A percentile compares a stretch with the other conserved stretches of the same genome.
These are phyloP conservation scores for Hypoxylon rickii DNA, from an alignment of 495 filamentous ascomycete species.

Conservation along the genomic window DNA sequence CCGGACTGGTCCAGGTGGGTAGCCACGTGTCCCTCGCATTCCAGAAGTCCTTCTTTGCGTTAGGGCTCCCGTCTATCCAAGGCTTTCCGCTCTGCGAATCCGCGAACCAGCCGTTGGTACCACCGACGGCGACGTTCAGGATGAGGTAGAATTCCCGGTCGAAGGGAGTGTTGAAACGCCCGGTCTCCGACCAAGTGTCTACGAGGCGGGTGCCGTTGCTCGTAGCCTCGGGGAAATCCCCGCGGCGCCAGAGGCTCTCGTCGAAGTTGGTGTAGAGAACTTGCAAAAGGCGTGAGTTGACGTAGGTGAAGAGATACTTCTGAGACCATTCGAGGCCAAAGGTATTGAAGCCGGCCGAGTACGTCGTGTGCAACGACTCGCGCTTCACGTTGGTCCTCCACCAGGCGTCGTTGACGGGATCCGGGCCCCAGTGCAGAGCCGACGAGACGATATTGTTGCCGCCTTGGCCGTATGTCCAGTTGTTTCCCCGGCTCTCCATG, in stretches of 20 bases:
- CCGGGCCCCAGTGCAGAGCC: constrained; percentile 79
- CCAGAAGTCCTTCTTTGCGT: constrained; percentile 77
- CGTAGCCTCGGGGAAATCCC: constrained; percentile 70
- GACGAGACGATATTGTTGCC: constrained; percentile 85
- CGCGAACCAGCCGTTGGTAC: constrained; percentile 84
- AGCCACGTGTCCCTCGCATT: constrained; percentile 66
- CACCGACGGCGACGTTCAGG: constrained; percentile 79
- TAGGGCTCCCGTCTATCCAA: constrained; percentile 71
- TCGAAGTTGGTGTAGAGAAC: constrained; percentile 81
- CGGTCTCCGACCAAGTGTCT: constrained; percentile 71
- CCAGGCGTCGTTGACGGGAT: constrained; percentile 65
- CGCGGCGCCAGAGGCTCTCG: constrained; percentile 70
- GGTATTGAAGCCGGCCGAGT: constrained; percentile 66
- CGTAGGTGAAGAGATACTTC: constrained; percentile 86
- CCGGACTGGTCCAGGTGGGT: constrained; percentile 73
- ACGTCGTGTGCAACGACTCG: constrained; percentile 76
- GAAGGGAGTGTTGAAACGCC: constrained; percentile 69
- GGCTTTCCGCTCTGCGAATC: constrained; percentile 73
- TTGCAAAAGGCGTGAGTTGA: constrained; percentile 78
- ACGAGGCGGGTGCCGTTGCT: constrained; percentile 69
- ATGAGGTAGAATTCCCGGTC: constrained; percentile 83
- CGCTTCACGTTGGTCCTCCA: constrained; percentile 80
- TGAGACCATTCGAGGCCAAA: constrained; percentile 86
- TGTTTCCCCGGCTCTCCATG: constrained; percentile 77
- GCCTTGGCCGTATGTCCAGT: constrained; percentile 71